Evolutionary conservation across 345 rosid species (phyloP), one percentile per base, ranked within the genome.

Genomic region (Ceriops tagal): DNA sequence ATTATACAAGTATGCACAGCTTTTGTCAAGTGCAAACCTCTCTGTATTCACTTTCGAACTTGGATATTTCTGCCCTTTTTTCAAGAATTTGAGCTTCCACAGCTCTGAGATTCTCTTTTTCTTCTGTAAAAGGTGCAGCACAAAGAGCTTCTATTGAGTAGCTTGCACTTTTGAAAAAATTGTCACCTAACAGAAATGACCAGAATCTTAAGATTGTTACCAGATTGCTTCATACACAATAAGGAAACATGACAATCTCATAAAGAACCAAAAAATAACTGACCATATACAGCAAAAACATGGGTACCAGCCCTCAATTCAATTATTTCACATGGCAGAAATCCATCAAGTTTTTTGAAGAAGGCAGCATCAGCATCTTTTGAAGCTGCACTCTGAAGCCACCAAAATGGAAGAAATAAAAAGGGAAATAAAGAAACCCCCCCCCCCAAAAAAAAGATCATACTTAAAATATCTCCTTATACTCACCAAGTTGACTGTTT

Each of bases 261-360:
- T 19, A 34, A 70, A 61, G 66, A 75, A 74, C 27, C 68, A 69
- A 69, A 2, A 75, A 51, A 74, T 65, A 80, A 73, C 89, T 73
- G 69, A 96, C 99, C 99, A 77, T 96, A 96, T 74, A 96, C 90
- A 43, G 96, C 97, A 85, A 96, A 92, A 60, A 87, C 79, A 76
- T 96, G 99, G 62, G 79, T 84, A 64, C 97, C 99, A 27, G 98
- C 87, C 85, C 89, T 90, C 62, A 96, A 79, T 83, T 90, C 93
- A 47, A 84, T 84, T 74, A 96, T 82, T 86, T 96, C 98, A 77
- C 97, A 92, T 62, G 87, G 99, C 83, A 89, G 97, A 83, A 96
- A 96, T 47, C 92, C 96, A 84, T 92, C 98, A 74, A 96, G 79
- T 74, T 83, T 92, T 73, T 89, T 92, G 77, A 96, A 96, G 83